Base-by-base conservation (phyloP, 2,329 filamentous ascomycete genomes). In the Pseudogymnoascus sp. region DNA sequence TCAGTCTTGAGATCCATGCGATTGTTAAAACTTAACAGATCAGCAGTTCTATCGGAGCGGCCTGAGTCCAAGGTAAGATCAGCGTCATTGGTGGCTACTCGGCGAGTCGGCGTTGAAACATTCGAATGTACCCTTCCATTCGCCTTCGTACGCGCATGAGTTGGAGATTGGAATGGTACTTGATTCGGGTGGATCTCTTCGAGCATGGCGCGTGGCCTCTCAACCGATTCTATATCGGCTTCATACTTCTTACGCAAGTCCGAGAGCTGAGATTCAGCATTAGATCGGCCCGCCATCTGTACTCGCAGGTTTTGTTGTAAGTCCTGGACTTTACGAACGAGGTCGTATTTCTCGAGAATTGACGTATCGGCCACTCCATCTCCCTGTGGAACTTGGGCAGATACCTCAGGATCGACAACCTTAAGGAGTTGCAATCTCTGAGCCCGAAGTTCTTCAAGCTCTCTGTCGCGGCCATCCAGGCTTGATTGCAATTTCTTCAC, bases 1-100 rank as follows among this genome's bases (percentile, higher is more conserved):
- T 97, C 93, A 3, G 91, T 85, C 71, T 93, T 95, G 65, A 96
- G 80, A 73, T 97, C 93, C 87, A 96, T 93, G 40, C 89, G 87
- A 71, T 89, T 91, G 77, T 95, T 93, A 76, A 91, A 91, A 68
- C 87, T 88, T 45, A 92, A 79, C 14, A 91, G 89, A 73, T 97
- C 93, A 23, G 88, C 85, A 0, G 91, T 96, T 64, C 86, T 84
- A 73, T 97, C 93, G 1, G 93, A 96, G 42, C 89, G 86, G 64
- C 84, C 86, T 37, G 93, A 96, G 71, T 96, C 90, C 67, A 87
- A 83, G 2, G 74, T 73, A 31, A 69, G 70, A 23, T 81, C 82
- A 51, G 83, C 80, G 39, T 87, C 85, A 68, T 86, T 86, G 68
- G 85, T 82, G 62, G 86, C 83, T 67, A 87, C 83, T 65, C 87